Base-by-base conservation (phyloP, 495 filamentous ascomycete genomes). In the Aspergillus kassunensis region DNA sequence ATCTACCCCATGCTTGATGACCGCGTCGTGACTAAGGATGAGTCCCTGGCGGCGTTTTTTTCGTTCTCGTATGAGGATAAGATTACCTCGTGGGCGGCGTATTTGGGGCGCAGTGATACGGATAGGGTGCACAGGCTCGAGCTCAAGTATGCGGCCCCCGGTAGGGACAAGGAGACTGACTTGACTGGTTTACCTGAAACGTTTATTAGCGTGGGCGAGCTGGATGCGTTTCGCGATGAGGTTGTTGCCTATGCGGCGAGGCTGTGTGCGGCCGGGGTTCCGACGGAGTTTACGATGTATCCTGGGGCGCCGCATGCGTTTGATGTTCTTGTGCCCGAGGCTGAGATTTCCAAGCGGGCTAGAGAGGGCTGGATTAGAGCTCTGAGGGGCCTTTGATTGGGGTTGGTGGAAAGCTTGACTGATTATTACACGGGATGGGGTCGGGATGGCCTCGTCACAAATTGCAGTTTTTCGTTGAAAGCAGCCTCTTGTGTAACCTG, bases 251-350 rank as follows among this genome's bases (percentile, higher is more conserved):
- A 66, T 59, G 77, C 69, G 13, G 52, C 53, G 8, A 53, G 24
- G 35, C 45, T 80, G 30, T 68, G 65, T 49, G 56, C 34, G 44
- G 57, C 54, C 16, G 72, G 69, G 20, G 69, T 74, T 3, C 53
- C 63, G 3, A 67, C 73, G 1, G 77, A 82, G 54, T 60, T 81
- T 19, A 75, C 79, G 58, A 58, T 81, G 25, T 81, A 75, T 59
- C 64, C 71, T 0, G 79, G 78, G 0, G 64, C 69, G 9, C 72
- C 66, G 30, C 78, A 80, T 62, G 72, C 61, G 0, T 80, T 73
- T 54, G 74, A 79, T 55, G 8, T 61, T 39, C 34, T 63, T 23
- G 49, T 45, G 29, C 56, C 55, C 1, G 43, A 12, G 21, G 49
- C 30, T 12, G 27, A 8, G 7, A 27, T 45, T 19, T 30, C 23